phyloP scores from a whole-genome alignment of 768 basidiomycete species.

The Rhodotorula kratochvilovae region DNA sequence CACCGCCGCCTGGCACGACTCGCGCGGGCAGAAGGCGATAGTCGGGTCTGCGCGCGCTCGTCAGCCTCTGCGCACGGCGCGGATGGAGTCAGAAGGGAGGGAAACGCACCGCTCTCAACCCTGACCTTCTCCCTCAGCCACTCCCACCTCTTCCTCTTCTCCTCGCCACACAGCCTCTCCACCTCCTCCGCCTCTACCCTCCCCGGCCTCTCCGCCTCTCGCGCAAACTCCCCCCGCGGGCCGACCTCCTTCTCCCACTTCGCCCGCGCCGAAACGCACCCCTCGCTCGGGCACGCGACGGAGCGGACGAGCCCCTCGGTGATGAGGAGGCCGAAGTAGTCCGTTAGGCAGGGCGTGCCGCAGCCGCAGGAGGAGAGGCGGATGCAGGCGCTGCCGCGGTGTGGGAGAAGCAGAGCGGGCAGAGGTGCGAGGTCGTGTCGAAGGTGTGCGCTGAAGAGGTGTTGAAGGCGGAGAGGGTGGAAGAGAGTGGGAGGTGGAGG shows the following conservation, averaged over 20 bases:
- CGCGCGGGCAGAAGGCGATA: conserved; percentile 39
- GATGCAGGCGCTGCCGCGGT: conserved; percentile 9
- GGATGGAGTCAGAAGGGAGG: not conserved
- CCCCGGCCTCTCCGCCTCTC: conserved; percentile 17
- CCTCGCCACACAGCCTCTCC: conserved; percentile 34
- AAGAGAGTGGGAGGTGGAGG: not conserved
- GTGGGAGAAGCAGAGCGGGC: conserved; percentile 27
- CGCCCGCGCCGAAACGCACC: conserved; percentile 33
- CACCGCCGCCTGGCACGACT: conserved; percentile 37
- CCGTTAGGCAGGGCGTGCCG: conserved; percentile 38
- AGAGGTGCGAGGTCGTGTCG: conserved; percentile 4
- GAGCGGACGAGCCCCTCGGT: conserved; percentile 39
- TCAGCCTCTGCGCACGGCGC: not conserved
- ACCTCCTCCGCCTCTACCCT: conserved; percentile 22
- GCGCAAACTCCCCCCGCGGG: not conserved
- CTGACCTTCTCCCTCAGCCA: conserved; percentile 40
- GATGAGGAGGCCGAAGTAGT: conserved; percentile 41
- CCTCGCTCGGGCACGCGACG: conserved; percentile 37
- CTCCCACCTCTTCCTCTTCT: conserved; percentile 32
- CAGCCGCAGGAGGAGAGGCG: conserved; percentile 14
- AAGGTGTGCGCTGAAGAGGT: not conserved
- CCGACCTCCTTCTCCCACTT: conserved; percentile 18
- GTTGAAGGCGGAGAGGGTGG: conserved; percentile 1
- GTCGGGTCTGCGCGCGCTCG: conserved; percentile 32
- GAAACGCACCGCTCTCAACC: conserved; percentile 39